A percentile compares a stretch with the other conserved stretches of the same genome.
phyloP scores from a whole-genome alignment of 441 rosid genomes.

The Sinapis alba region DNA sequence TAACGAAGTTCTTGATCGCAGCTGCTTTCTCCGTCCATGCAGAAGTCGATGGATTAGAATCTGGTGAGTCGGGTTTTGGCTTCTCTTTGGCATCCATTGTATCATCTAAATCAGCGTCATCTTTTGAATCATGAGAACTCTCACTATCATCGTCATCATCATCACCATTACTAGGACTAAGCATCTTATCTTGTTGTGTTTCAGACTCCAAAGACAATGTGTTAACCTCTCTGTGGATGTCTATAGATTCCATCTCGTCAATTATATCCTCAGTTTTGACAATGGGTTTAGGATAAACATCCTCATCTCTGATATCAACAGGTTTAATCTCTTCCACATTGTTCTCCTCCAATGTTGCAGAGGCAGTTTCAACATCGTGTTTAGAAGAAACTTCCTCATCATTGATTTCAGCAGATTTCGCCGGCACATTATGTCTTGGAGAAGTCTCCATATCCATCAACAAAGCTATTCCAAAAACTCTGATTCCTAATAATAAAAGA shows the following conservation, averaged over 20 bases:
- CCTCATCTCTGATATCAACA: conserved; percentile 23
- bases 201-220: conserved; percentile 27
- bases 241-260: conserved; percentile 33
- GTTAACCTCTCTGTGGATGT: conserved; percentile 32
- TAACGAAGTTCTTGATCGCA: conserved; percentile 68
- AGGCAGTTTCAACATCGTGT: conserved; percentile 12
- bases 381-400: conserved; percentile 17
- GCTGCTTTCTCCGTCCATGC: conserved; percentile 72
- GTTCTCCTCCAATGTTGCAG: not conserved
- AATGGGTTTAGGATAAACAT: conserved; percentile 20
- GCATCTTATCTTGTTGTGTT: conserved; percentile 19
- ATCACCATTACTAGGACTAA: conserved; percentile 4
- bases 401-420: conserved; percentile 30
- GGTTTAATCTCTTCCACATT: conserved; percentile 18
- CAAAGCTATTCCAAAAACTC: not conserved
- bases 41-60: conserved; percentile 45
- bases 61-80: conserved; percentile 46
- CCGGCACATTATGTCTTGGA: conserved; percentile 4
- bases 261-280: conserved; percentile 36
- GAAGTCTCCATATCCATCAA: conserved; percentile 37
- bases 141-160: conserved; percentile 18
- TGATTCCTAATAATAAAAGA: not conserved
- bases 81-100: conserved; percentile 14
- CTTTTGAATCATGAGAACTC: conserved; percentile 35
- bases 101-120: conserved; percentile 41